phyloP scores from a whole-genome alignment of 495 filamentous ascomycete genomes.

The Cairneyella variabilis region DNA sequence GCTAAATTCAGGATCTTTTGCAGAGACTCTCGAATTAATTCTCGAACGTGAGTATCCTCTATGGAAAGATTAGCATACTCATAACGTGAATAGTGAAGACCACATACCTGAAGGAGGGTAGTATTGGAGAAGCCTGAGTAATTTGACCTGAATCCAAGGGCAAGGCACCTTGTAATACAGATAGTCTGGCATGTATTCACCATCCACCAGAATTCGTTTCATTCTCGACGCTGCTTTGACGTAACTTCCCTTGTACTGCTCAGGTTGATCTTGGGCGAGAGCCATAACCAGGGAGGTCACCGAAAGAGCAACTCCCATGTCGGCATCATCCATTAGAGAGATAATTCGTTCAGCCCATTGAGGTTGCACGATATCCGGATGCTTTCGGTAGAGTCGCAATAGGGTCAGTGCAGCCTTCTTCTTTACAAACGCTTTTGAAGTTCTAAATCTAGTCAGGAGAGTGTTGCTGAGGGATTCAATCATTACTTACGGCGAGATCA shows the following conservation, averaged over 20 bases:
- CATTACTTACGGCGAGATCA: slow-evolving; percentile 85
- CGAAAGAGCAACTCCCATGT: slow-evolving; percentile 91
- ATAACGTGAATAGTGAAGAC: neutral
- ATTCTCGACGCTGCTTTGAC: slow-evolving; percentile 86
- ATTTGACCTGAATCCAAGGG: slow-evolving; percentile 97
- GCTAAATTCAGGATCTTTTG: slow-evolving; percentile 86
- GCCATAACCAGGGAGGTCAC: slow-evolving; percentile 97
- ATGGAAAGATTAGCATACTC: neutral
- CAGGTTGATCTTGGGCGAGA: slow-evolving; percentile 85
- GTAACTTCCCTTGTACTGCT: slow-evolving; percentile 91
- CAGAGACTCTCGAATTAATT: slow-evolving; percentile 87
- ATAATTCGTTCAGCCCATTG: slow-evolving; percentile 98
- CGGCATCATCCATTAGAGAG: slow-evolving; percentile 94
- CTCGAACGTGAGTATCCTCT: slow-evolving; percentile 91
- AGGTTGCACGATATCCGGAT: slow-evolving; percentile 85
- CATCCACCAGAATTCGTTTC: slow-evolving; percentile 85
- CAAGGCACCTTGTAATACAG: slow-evolving; percentile 98
- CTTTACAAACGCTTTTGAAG: slow-evolving; percentile 97
- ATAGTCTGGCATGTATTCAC: slow-evolving; percentile 83
- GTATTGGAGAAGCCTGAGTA: slow-evolving; percentile 88
- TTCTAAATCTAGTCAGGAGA: slow-evolving; percentile 45
- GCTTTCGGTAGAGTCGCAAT: slow-evolving; percentile 93
- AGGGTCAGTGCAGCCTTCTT: slow-evolving; percentile 98
- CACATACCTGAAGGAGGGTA: slow-evolving; percentile 84
- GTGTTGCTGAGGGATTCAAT: neutral